phyloP scores from a whole-genome alignment of 306 rosid species.

The Fragaria nilgerrensis region DNA sequence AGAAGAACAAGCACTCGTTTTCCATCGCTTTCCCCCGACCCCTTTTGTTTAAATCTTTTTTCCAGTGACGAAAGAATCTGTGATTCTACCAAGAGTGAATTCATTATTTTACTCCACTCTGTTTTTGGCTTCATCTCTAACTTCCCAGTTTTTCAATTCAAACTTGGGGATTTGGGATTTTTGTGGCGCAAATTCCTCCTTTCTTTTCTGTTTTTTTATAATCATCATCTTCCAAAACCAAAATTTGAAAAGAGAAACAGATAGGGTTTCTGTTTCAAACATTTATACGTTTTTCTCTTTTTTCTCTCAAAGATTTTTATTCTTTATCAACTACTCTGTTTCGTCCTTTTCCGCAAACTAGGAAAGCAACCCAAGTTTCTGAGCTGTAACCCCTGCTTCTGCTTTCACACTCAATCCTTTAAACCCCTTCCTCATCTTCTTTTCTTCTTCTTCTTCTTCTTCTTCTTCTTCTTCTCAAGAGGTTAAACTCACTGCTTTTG shows the following conservation, averaged over 20 bases:
- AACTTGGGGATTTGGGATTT: slow-evolving; percentile 12
- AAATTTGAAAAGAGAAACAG: not conserved
- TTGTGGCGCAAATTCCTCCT: slow-evolving; percentile 7
- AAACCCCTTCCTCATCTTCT: slow-evolving; percentile 3
- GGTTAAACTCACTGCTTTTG: not conserved
- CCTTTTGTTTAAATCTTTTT: not conserved
- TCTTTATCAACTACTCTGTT: slow-evolving; percentile 34
- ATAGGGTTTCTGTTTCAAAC: not conserved
- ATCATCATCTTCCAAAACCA: too few species aligned
- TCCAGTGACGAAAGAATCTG: slow-evolving; percentile 29
- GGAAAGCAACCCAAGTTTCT: slow-evolving; percentile 32
- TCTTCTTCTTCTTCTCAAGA: not conserved
- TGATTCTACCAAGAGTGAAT: slow-evolving; percentile 39
- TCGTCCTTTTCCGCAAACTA: slow-evolving; percentile 37
- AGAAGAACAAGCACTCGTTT: not conserved
- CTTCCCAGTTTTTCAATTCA: not conserved
- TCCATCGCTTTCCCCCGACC: slow-evolving; percentile 17
- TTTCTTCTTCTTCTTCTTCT: not conserved
- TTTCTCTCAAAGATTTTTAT: slow-evolving; percentile 15
- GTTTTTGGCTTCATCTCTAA: slow-evolving; percentile 9
- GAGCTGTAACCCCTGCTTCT: slow-evolving; percentile 23
- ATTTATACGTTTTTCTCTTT: not conserved
- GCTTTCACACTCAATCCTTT: slow-evolving; percentile 28
- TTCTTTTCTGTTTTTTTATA: not conserved
- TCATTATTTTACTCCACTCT: slow-evolving; percentile 19